Evolutionary conservation across 2,329 filamentous ascomycete species (phyloP).

Genomic region (Amauroascus niger): DNA sequence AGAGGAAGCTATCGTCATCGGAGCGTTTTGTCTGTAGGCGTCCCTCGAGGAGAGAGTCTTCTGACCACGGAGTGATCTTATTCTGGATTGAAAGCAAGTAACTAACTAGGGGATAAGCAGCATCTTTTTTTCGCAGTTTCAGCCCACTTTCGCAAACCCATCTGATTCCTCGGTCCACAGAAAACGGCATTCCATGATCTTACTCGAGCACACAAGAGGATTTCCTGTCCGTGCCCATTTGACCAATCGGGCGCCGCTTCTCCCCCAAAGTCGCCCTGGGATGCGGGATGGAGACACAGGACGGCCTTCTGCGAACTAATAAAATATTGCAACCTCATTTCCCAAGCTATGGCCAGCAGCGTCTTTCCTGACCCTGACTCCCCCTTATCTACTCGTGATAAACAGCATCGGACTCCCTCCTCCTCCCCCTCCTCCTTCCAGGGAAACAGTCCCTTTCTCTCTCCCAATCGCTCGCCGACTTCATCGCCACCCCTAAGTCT

Average conservation of each 20-base stretch:
- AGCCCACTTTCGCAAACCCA: not conserved
- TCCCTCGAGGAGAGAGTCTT: too few species aligned
- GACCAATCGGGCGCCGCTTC: conserved; percentile 8
- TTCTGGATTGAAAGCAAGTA: too few species aligned
- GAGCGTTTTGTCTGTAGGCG: too few species aligned
- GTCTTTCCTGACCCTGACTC: not conserved
- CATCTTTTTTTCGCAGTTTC: too few species aligned
- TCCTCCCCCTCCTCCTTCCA: conserved; percentile 2
- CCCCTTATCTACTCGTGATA: conserved; percentile 6
- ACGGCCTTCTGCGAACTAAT: not conserved
- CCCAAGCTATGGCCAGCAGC: conserved; percentile 8
- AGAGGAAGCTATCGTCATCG: too few species aligned
- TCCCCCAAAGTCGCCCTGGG: not conserved
- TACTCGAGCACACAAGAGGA: not conserved
- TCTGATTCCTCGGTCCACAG: conserved; percentile 9
- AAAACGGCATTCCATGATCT: not conserved
- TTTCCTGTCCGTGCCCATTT: not conserved
- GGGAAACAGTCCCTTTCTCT: conserved; percentile 7
- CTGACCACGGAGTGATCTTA: too few species aligned
- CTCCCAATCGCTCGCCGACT: conserved; percentile 12
- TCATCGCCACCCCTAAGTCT: conserved; percentile 16
- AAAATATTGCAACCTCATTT: conserved; percentile 9
- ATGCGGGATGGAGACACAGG: conserved; percentile 13
- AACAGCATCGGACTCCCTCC: conserved; percentile 3
- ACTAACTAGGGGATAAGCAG: too few species aligned